These are phyloP conservation scores for Fraxinus quadrangulata DNA, from an alignment of 257 asterid species.

Conservation along the genomic window DNA sequence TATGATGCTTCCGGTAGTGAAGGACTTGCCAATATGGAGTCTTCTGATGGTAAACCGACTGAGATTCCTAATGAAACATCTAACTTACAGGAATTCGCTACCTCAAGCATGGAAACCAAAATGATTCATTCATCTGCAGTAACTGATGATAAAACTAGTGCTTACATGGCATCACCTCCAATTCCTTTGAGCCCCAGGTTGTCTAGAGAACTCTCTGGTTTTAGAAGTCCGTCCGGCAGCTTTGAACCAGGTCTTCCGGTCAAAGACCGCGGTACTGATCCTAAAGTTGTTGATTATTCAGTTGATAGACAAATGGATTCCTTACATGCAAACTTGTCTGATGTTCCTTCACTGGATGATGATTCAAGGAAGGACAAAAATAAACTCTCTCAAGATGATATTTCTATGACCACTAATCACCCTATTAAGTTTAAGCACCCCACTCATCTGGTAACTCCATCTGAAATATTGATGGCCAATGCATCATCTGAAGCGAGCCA, in stretches of 20 bases:
- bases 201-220: constrained; percentile 65
- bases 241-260: constrained; percentile 51
- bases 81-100: constrained; percentile 43
- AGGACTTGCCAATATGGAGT: constrained; percentile 34
- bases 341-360: constrained; percentile 59
- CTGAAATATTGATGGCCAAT: constrained; percentile 84
- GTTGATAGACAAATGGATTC: constrained; percentile 71
- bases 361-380: constrained; percentile 55
- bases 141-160: constrained; percentile 38
- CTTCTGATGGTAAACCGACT: no score
- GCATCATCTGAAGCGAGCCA: constrained; percentile 72
- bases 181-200: constrained; percentile 79
- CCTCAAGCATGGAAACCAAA: constrained; percentile 53
- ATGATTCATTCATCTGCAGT: constrained; percentile 39
- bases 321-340: constrained; percentile 50
- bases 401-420: constrained; percentile 50
- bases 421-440: constrained; percentile 85
- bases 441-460: constrained; percentile 94
- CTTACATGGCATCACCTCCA: constrained; percentile 58
- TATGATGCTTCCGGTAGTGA: constrained; percentile 52
- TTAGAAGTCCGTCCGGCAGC: constrained; percentile 58
- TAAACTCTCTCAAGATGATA: constrained; percentile 58
- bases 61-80: constrained; percentile 43
- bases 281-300: constrained; percentile 60
- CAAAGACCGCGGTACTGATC: constrained; percentile 50